Percentiles rank a stretch among this genome's conserved stretches.
These are phyloP conservation scores for Lonicera japonica DNA, from an alignment of 129 eudicot species.

Conservation along the genomic window DNA sequence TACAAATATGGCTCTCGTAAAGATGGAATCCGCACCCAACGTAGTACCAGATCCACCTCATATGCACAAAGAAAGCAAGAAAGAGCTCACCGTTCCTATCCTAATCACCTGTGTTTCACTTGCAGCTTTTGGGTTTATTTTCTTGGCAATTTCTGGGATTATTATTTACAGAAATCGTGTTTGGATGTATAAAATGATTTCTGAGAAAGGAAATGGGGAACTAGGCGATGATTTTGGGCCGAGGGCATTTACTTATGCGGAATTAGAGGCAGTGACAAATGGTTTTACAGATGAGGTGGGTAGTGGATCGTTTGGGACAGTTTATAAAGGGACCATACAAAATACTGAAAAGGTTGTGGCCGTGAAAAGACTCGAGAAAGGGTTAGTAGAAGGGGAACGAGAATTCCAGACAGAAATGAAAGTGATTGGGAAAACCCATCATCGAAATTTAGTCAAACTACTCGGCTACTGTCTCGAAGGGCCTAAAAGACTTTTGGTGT, in stretches of 20 bases:
- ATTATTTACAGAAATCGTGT: background rate
- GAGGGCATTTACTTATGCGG: slow-evolving; percentile 26
- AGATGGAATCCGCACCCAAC: background rate
- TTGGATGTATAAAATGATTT: background rate
- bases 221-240: slow-evolving; percentile 1
- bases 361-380: slow-evolving; percentile 25
- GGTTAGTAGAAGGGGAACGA: slow-evolving; percentile 22
- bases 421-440: slow-evolving; percentile 35
- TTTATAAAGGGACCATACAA: slow-evolving; percentile 28
- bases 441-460: slow-evolving; percentile 26
- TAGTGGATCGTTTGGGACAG: slow-evolving; percentile 36
- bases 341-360: slow-evolving; percentile 23
- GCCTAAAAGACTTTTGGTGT: slow-evolving; percentile 24
- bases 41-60: too few species aligned
- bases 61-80: background rate
- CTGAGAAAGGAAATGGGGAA: background rate
- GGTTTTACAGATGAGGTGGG: slow-evolving; percentile 34
- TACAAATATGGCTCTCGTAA: slow-evolving; percentile 10
- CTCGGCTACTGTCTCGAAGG: slow-evolving; percentile 35
- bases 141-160: slow-evolving; percentile 6
- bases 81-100: slow-evolving; percentile 8
- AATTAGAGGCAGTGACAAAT: slow-evolving; percentile 19
- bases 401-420: slow-evolving; percentile 35
- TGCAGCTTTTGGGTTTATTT: background rate
- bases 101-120: slow-evolving; percentile 13